Evolutionary conservation across 768 basidiomycete genomes (phyloP).

Genomic region (Lactarius vividus): DNA sequence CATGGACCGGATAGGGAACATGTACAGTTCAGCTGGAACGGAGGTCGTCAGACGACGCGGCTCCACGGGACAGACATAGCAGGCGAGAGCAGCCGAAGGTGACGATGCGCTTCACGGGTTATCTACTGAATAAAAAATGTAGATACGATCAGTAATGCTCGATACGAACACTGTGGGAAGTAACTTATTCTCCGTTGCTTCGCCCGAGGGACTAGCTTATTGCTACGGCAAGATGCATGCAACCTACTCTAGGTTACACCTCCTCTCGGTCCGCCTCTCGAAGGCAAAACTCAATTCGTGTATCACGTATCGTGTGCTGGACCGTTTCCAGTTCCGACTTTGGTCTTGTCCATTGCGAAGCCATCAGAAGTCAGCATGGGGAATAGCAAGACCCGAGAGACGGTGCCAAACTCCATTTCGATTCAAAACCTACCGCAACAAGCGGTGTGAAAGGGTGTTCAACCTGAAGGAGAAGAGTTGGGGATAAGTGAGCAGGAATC

Average conservation of each 20-base stretch:
- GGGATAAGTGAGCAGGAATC: neutral
- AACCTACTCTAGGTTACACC: neutral
- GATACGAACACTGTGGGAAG: neutral
- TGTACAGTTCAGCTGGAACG: neutral
- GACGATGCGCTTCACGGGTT: neutral
- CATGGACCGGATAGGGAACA: neutral
- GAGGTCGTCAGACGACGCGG: neutral
- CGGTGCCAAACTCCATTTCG: neutral
- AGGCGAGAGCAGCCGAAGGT: neutral
- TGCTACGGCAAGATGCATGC: neutral
- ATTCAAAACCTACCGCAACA: neutral
- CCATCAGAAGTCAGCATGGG: neutral
- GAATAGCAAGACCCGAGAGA: neutral
- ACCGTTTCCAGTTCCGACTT: neutral
- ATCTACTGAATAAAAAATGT: neutral
- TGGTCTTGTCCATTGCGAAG: neutral
- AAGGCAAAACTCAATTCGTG: neutral
- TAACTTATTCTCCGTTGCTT: neutral
- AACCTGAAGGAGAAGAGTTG: neutral
- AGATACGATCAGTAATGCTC: neutral
- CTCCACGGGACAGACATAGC: conserved; percentile 5
- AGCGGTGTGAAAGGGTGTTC: neutral
- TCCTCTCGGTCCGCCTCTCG: neutral
- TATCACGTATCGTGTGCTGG: neutral
- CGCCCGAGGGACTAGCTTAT: neutral